Evolutionary conservation across 306 rosid species (phyloP).

Genomic region (Betula pendula): DNA sequence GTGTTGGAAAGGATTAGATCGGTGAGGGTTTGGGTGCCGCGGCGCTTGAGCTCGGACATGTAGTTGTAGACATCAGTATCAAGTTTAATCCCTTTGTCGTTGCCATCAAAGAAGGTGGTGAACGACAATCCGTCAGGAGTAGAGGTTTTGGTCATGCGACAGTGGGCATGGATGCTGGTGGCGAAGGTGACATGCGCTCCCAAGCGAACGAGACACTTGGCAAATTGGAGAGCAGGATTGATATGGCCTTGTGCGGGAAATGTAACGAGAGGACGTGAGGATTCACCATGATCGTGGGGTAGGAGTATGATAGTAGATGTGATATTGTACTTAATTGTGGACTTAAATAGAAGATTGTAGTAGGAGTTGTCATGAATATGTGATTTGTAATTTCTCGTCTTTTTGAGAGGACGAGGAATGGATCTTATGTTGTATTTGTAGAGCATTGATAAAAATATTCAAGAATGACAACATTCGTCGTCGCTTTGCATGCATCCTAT

Average conservation of each 20-base stretch:
- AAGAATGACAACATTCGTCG: no score
- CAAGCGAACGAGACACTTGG: conserved; percentile 30
- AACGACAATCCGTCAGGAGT: conserved; percentile 13
- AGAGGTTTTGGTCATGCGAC: conserved; percentile 23
- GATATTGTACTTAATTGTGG: no score
- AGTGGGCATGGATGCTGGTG: conserved; percentile 18
- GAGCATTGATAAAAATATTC: no score
- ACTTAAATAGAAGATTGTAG: no score
- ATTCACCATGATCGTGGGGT: conserved; percentile 10
- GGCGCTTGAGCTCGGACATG: conserved; percentile 32
- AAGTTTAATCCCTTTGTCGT: conserved; percentile 26
- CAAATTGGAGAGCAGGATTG: conserved; percentile 40
- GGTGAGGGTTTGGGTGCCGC: conserved; percentile 27
- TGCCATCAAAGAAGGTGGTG: conserved; percentile 46
- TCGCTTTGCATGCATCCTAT: no score
- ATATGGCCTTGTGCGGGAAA: conserved; percentile 44
- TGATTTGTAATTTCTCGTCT: no score
- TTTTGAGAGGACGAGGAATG: no score
- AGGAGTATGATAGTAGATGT: no score
- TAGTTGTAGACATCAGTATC: background rate
- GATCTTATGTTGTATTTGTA: no score
- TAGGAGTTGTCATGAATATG: no score
- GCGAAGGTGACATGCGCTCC: conserved; percentile 32
- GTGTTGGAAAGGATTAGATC: conserved; percentile 15
- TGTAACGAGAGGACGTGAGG: conserved; percentile 24